Conservation (phyloP, 805 yeast species). For the Millerozyma miso region DNA sequence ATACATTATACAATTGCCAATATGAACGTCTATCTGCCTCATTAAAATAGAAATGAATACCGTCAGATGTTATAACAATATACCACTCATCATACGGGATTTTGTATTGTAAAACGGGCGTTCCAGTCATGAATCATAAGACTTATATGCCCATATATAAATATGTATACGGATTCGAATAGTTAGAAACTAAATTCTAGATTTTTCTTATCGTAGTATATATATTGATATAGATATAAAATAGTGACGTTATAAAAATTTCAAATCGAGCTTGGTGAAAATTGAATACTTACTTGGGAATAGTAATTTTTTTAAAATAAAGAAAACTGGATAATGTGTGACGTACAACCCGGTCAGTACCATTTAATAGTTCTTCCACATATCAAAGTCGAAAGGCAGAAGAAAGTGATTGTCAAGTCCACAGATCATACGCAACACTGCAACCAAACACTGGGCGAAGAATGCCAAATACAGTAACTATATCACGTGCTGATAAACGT, state of each 20-base stretch:
- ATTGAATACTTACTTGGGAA: background rate
- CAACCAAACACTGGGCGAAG: too few species aligned
- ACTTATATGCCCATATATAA: background rate
- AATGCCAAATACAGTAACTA: too few species aligned
- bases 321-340: too few species aligned
- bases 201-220: background rate
- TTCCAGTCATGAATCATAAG: conserved; percentile 4
- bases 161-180: background rate
- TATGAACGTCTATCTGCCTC: conserved; percentile 14
- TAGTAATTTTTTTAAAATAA: too few species aligned
- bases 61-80: conserved; percentile 22
- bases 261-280: background rate
- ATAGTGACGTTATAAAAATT: too few species aligned
- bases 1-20: conserved; percentile 32
- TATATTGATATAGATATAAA: too few species aligned
- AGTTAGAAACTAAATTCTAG: background rate
- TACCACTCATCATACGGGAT: conserved; percentile 23
- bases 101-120: conserved; percentile 16
- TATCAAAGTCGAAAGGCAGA: too few species aligned
- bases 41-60: conserved; percentile 31
- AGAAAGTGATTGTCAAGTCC: too few species aligned
- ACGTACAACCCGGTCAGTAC: too few species aligned
- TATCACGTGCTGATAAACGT: too few species aligned
- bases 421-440: too few species aligned
- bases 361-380: too few species aligned